These are phyloP conservation scores for Mortierella sp. DNA, from an alignment of 371 early-diverging fungal species.

Conservation along the genomic window DNA sequence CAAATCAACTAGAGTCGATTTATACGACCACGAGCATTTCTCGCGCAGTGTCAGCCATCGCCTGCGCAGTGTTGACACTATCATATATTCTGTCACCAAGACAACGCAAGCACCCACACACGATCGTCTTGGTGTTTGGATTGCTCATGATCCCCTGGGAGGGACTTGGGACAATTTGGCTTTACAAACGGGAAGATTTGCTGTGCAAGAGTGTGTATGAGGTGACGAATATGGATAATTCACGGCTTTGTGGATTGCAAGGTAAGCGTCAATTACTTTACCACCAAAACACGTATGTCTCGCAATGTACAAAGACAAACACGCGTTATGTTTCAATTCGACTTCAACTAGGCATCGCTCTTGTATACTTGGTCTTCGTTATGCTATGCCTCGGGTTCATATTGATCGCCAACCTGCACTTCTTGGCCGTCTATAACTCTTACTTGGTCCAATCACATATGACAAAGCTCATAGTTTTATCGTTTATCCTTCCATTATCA, in stretches of 20 bases:
- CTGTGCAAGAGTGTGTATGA: constrained; percentile 37
- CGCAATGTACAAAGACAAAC: neutral
- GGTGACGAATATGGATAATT: constrained; percentile 41
- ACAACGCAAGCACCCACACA: constrained; percentile 47
- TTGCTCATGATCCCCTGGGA: constrained; percentile 36
- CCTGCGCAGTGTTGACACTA: constrained; percentile 12
- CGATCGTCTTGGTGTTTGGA: constrained; percentile 32
- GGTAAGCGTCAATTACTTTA: constrained; percentile 13
- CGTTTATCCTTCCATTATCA: constrained; percentile 37
- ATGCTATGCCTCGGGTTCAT: constrained; percentile 33
- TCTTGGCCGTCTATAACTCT: constrained; percentile 35
- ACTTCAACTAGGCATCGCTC: constrained; percentile 15
- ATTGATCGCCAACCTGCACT: constrained; percentile 45
- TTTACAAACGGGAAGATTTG: constrained; percentile 27
- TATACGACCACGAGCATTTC: constrained; percentile 34
- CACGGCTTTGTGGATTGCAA: constrained; percentile 54
- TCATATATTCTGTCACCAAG: constrained; percentile 31
- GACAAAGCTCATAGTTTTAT: constrained; percentile 25
- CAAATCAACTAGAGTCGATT: constrained; percentile 25
- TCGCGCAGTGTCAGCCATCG: constrained; percentile 20
- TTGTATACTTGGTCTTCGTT: constrained; percentile 34
- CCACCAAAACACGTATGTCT: neutral
- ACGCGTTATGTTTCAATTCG: neutral
- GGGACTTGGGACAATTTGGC: constrained; percentile 35
- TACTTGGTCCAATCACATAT: constrained; percentile 26